phyloP scores from a whole-genome alignment of 345 rosid genomes.

The Linum usitatissimum region DNA sequence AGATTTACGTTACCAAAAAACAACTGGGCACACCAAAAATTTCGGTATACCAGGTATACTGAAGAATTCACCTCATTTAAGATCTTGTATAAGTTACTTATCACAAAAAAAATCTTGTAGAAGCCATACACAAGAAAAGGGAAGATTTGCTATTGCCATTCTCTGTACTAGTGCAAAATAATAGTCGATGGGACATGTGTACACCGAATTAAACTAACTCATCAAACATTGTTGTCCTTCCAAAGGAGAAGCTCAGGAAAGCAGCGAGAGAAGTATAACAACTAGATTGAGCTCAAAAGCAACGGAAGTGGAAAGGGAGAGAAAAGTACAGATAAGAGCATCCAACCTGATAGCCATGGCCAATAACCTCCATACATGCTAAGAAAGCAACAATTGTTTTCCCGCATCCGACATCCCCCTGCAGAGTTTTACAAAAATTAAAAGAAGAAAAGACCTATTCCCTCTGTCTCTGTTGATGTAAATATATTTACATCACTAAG shows the following conservation, averaged over 20 bases:
- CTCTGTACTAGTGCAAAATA: not conserved
- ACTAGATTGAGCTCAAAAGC: not conserved
- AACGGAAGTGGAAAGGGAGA: not conserved
- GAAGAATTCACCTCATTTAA: too few species aligned
- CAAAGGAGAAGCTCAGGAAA: too few species aligned
- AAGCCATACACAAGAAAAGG: too few species aligned
- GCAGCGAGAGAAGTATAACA: too few species aligned
- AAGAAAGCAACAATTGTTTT: constrained; percentile 92
- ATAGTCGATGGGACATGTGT: not conserved
- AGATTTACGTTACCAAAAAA: too few species aligned
- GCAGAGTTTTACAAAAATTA: constrained; percentile 15
- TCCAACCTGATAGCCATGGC: constrained; percentile 87
- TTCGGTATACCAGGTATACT: too few species aligned
- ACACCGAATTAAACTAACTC: not conserved
- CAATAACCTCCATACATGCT: constrained; percentile 94
- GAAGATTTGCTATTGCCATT: not conserved
- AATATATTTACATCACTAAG: too few species aligned
- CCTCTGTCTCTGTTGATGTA: not conserved
- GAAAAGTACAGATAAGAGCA: not conserved
- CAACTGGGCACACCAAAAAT: too few species aligned
- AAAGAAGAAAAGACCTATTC: not conserved
- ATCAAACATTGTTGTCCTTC: not conserved
- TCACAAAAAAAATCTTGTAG: too few species aligned
- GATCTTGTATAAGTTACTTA: too few species aligned
- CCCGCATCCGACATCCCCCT: constrained; percentile 99